phyloP scores from a whole-genome alignment of 306 rosid genomes.

The Rosa multiflora region DNA sequence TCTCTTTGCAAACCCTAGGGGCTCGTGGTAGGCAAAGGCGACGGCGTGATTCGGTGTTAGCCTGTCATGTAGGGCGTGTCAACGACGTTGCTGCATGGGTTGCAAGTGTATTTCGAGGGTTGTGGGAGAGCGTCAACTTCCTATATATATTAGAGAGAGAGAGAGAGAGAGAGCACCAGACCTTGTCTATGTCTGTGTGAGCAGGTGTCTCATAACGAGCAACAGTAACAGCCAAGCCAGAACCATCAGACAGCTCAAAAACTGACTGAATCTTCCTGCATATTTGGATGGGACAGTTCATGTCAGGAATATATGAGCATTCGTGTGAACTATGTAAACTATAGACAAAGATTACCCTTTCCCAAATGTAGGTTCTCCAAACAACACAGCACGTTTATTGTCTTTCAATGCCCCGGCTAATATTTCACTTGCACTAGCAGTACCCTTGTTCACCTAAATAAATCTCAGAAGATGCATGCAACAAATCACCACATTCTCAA shows the following conservation, averaged over 20 bases:
- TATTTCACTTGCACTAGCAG: slow-evolving; percentile 99
- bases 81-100: no score
- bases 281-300: slow-evolving; percentile 16
- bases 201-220: slow-evolving; percentile 97
- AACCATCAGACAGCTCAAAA: slow-evolving; percentile 90
- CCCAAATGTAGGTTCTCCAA: slow-evolving; percentile 95
- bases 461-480: slow-evolving; percentile 23
- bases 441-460: slow-evolving; percentile 89
- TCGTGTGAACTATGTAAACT: slow-evolving; percentile 10
- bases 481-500: not conserved
- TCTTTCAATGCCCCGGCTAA: slow-evolving; percentile 97
- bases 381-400: slow-evolving; percentile 82
- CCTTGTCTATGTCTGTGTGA: slow-evolving; percentile 89
- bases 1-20: no score
- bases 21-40: no score
- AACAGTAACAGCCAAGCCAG: slow-evolving; percentile 89
- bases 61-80: no score
- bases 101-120: no score
- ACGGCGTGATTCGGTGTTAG: no score
- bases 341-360: slow-evolving; percentile 63
- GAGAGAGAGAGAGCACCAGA: slow-evolving; percentile 17
- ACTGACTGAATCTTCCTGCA: slow-evolving; percentile 97
- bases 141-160: no score
- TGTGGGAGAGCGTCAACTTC: no score
- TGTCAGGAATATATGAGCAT: slow-evolving; percentile 23